Conservation (phyloP, 2,329 filamentous ascomycete genomes). For the Cadophora sp. region DNA sequence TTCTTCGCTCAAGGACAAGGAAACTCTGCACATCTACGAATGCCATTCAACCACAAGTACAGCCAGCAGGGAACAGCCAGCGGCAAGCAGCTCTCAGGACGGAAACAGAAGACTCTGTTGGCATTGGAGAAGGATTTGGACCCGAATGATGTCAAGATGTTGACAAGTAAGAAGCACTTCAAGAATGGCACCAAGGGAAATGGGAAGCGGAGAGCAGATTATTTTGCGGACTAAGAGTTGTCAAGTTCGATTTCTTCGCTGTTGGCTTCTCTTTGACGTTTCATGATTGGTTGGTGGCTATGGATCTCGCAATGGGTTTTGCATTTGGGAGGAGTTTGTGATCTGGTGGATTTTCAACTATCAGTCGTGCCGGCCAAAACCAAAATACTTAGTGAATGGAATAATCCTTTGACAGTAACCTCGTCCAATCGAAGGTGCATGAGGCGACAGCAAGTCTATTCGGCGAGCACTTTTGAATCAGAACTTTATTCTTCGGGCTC, state of each 20-base stretch:
- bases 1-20: constrained; percentile 79
- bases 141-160: constrained; percentile 73
- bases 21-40: constrained; percentile 69
- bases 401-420: background rate
- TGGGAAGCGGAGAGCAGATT: constrained; percentile 47
- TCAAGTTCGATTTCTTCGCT: constrained; percentile 17
- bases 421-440: background rate
- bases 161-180: constrained; percentile 88
- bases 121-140: constrained; percentile 88
- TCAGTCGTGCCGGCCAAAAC: background rate
- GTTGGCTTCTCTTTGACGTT: background rate
- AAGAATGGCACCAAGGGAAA: constrained; percentile 76
- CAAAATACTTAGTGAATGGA: background rate
- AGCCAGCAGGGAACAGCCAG: constrained; percentile 73
- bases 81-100: constrained; percentile 76
- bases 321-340: constrained; percentile 26
- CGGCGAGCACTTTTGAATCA: background rate
- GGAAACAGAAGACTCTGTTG: constrained; percentile 81
- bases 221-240: constrained; percentile 43
- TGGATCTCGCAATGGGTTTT: constrained; percentile 18
- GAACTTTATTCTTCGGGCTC: no score
- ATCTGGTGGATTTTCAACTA: background rate
- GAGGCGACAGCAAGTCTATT: background rate
- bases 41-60: constrained; percentile 92
- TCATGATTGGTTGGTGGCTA: constrained; percentile 1